Evolutionary conservation across 2,329 filamentous ascomycete species (phyloP).

Genomic region (Fusarium oxysporum): DNA sequence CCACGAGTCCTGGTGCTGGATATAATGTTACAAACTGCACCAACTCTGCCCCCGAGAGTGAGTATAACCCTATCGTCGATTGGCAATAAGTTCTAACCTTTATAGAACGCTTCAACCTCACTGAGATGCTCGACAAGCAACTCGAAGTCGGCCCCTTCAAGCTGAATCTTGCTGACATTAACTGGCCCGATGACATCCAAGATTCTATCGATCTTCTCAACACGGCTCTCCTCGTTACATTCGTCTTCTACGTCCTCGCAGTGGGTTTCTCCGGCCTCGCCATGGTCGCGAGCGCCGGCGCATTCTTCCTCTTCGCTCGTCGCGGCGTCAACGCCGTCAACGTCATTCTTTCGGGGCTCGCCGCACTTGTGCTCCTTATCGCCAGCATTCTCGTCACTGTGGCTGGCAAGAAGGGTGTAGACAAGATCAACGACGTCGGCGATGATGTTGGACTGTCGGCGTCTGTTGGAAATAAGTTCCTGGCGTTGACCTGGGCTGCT

Average conservation of each 20-base stretch:
- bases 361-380: constrained; percentile 53
- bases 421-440: constrained; percentile 57
- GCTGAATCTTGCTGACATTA: constrained; percentile 59
- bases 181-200: constrained; percentile 58
- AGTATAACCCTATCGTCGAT: constrained; percentile 22
- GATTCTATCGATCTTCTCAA: constrained; percentile 63
- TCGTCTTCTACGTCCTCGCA: constrained; percentile 61
- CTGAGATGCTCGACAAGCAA: constrained; percentile 59
- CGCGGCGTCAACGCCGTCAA: constrained; percentile 51
- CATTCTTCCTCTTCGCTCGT: constrained; percentile 50
- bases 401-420: constrained; percentile 54
- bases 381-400: constrained; percentile 59
- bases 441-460: constrained; percentile 59
- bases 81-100: background rate
- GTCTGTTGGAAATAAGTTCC: constrained; percentile 57
- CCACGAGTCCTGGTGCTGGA: constrained; percentile 51
- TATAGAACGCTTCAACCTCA: constrained; percentile 59
- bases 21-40: constrained; percentile 61
- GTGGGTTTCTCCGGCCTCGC: constrained; percentile 57
- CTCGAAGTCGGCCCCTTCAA: constrained; percentile 58
- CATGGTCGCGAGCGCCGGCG: constrained; percentile 54
- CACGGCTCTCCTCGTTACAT: constrained; percentile 59
- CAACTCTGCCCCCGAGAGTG: constrained; percentile 53
- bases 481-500: constrained; percentile 60
- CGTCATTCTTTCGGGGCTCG: constrained; percentile 52